Evolutionary conservation across 129 eudicot genomes (phyloP), one percentile per base, ranked within the genome.

Genomic region (Escallonia rubra): DNA sequence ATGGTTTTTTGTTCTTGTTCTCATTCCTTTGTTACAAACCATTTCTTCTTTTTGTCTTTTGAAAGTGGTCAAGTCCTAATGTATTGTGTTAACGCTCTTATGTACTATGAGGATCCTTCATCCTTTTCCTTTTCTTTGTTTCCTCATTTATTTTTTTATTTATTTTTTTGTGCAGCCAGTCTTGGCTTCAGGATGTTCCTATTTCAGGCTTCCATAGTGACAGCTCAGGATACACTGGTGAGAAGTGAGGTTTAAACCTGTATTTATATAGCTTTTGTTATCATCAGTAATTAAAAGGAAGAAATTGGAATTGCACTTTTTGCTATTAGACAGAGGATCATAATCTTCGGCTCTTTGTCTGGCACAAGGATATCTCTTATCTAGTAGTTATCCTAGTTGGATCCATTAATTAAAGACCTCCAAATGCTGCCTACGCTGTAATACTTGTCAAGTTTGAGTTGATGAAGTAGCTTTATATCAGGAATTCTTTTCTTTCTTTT

Each of bases 151-250:
- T 43, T 67, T 41, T 54, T 41, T 46, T 23, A 9, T 42, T 23
- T 59, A 16, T 63, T 57, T 34, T 54, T 67, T 8, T 61, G 48
- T 66, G 73, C 83, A 89, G 99, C 51, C 85, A 72, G 58, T 85
- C 90, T 59, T 82, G 91, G 84, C 76, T 71, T 64, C 85, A 87
- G 64, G 99, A 90, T 76, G 82, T 77, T 69, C 81, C 77, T 66
- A 66, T 78, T 53, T 73, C 96, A 53, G 90, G 78, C 45, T 74
- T 84, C 74, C 79, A 74, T 62, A 63, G 65, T 56, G 83, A 83
- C 81, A 67, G 64, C 68, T 79, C 84, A 42, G 80, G 87, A 52
- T 94, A 94, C 70, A 94, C 96, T 1, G 99, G 99, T 94, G 74
- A 67, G 86, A 59, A 68, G 5, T 70, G 64, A 66, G 47, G 39